Conservation (phyloP, 1,139 yeast species). For the Candida sanyaensis region DNA sequence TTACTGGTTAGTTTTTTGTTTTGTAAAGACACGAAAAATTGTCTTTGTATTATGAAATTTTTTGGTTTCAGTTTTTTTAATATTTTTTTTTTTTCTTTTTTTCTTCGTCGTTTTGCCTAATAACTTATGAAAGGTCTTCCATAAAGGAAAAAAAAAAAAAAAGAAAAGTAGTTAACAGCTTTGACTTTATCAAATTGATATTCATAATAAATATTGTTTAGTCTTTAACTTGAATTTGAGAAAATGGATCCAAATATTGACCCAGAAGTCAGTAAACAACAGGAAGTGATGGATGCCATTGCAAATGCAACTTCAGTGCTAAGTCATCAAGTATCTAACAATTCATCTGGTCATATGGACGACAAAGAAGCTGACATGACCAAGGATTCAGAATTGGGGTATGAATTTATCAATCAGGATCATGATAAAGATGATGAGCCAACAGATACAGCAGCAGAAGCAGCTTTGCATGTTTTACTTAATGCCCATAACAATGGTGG, state of each 20-base stretch:
- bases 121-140: not conserved
- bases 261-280: slow-evolving; percentile 10
- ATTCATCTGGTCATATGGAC: not conserved
- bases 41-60: not conserved
- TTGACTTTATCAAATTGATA: not conserved
- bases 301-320: not conserved
- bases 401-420: slow-evolving; percentile 2
- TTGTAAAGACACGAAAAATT: not conserved
- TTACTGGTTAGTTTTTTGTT: not conserved
- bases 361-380: not conserved
- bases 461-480: slow-evolving; percentile 10
- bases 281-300: slow-evolving; percentile 7
- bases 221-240: not conserved
- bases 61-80: not conserved
- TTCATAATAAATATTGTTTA: not conserved
- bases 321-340: not conserved
- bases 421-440: not conserved
- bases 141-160: no score
- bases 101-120: not conserved
- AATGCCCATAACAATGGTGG: not conserved
- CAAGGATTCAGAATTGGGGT: not conserved
- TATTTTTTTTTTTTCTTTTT: not conserved
- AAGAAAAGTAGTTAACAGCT: not conserved
- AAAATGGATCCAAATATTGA: slow-evolving; percentile 19
- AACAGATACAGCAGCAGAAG: slow-evolving; percentile 9